phyloP scores from a whole-genome alignment of 768 basidiomycete genomes.

The Pisolithus microcarpus region DNA sequence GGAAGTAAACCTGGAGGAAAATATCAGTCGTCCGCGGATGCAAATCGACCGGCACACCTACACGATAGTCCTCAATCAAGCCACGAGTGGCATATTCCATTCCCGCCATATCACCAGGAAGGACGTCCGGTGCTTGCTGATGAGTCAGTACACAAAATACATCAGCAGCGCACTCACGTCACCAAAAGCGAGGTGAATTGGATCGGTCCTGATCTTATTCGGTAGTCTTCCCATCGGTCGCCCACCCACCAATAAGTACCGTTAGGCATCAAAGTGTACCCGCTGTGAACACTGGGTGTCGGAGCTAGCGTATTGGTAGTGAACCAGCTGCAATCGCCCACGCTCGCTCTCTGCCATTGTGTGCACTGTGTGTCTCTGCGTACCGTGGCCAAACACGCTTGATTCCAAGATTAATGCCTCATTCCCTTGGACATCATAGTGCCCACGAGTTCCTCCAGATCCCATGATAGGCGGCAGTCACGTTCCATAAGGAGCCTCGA shows the following conservation, averaged over 20 bases:
- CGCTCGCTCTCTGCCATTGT: conserved; percentile 16
- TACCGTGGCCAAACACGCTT: conserved; percentile 26
- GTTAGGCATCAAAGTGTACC: conserved; percentile 33
- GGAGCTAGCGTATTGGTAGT: conserved; percentile 13
- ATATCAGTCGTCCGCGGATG: neutral
- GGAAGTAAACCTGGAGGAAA: conserved; percentile 17
- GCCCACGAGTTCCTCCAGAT: conserved; percentile 16
- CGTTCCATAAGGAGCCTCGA: conserved; percentile 22
- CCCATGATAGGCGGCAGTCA: conserved; percentile 27
- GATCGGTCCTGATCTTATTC: conserved; percentile 22
- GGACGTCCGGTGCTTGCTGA: conserved; percentile 26
- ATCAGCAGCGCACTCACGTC: conserved; percentile 19
- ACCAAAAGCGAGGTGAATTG: conserved; percentile 30
- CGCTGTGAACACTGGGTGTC: conserved; percentile 13
- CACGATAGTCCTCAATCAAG: conserved; percentile 15
- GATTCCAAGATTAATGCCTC: conserved; percentile 28
- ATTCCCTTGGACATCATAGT: conserved; percentile 7
- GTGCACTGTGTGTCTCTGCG: conserved; percentile 18
- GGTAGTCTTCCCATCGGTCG: conserved; percentile 35
- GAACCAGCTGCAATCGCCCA: conserved; percentile 25
- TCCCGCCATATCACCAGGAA: conserved; percentile 28
- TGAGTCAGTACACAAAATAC: neutral
- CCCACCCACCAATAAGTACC: conserved; percentile 36
- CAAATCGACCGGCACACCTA: neutral
- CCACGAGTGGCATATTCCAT: conserved; percentile 28